phyloP scores from a whole-genome alignment of 2,329 filamentous ascomycete genomes.

The Colletotrichum sp. region DNA sequence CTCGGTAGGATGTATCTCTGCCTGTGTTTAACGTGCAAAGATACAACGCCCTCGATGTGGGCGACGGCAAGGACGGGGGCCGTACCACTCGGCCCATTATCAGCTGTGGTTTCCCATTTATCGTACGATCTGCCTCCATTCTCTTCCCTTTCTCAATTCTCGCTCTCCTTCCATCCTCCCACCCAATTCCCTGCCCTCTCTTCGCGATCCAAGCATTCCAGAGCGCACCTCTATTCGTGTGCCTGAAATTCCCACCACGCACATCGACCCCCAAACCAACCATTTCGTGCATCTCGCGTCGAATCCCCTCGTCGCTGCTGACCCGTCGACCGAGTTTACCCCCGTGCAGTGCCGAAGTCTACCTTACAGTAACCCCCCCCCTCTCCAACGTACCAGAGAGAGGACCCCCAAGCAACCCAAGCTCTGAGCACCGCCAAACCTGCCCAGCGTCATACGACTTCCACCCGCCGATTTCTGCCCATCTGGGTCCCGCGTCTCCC shows the following conservation, averaged over 20 bases:
- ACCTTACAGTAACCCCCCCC: background rate
- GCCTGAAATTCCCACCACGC: background rate
- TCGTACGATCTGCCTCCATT: constrained; percentile 23
- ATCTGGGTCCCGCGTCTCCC: constrained; percentile 8
- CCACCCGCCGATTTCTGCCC: background rate
- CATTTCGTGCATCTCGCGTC: constrained; percentile 6
- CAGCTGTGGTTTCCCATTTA: constrained; percentile 20
- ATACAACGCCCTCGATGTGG: background rate
- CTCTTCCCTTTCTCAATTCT: constrained; percentile 8
- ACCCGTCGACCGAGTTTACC: background rate
- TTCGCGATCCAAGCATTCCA: background rate
- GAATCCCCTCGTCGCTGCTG: background rate
- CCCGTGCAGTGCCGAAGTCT: background rate
- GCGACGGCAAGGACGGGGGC: constrained; percentile 8
- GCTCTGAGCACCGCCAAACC: constrained; percentile 1
- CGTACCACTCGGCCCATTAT: constrained; percentile 12
- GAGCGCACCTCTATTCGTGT: background rate
- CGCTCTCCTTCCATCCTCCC: background rate
- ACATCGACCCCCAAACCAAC: background rate
- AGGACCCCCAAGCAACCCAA: background rate
- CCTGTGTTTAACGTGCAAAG: background rate
- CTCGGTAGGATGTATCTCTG: background rate
- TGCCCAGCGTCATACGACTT: constrained; percentile 19
- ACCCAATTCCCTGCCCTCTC: background rate
- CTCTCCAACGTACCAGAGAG: background rate